These are phyloP conservation scores for Chaetomium strumarium DNA, from an alignment of 2,329 filamentous ascomycete species.

Conservation along the genomic window DNA sequence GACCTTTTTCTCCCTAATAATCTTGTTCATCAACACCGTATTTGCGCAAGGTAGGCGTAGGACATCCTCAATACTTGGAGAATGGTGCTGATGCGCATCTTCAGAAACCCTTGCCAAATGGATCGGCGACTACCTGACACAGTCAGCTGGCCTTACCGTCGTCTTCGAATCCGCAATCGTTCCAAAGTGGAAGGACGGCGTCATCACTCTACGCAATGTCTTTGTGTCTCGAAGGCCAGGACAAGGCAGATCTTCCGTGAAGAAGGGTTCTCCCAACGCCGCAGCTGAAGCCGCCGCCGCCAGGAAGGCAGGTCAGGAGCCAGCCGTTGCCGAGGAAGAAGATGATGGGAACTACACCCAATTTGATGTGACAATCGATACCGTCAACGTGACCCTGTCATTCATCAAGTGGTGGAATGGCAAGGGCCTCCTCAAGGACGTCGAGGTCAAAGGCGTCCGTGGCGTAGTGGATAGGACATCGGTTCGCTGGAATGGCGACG, in stretches of 20 bases:
- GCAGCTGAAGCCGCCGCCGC: slow-evolving; percentile 83
- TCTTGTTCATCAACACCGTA: slow-evolving; percentile 90
- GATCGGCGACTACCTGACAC: slow-evolving; percentile 92
- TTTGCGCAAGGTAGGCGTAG: slow-evolving; percentile 74
- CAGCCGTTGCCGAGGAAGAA: slow-evolving; percentile 36
- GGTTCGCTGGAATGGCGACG: slow-evolving; percentile 63
- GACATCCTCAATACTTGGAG: not conserved
- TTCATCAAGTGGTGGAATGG: slow-evolving; percentile 99
- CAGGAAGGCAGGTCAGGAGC: slow-evolving; percentile 46
- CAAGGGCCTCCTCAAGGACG: slow-evolving; percentile 82
- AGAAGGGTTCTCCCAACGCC: slow-evolving; percentile 80
- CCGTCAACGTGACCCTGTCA: slow-evolving; percentile 91
- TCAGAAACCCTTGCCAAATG: slow-evolving; percentile 84
- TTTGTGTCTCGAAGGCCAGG: slow-evolving; percentile 90
- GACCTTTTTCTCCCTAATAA: slow-evolving; percentile 89
- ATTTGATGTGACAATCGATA: slow-evolving; percentile 91
- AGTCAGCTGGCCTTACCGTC: slow-evolving; percentile 86
- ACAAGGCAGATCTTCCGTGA: slow-evolving; percentile 73
- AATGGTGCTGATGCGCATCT: not conserved
- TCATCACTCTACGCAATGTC: slow-evolving; percentile 94
- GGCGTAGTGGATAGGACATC: slow-evolving; percentile 88
- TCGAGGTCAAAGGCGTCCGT: slow-evolving; percentile 88
- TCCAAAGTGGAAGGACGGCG: slow-evolving; percentile 88
- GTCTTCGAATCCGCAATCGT: slow-evolving; percentile 98
- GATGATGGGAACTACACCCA: slow-evolving; percentile 98